Evolutionary conservation across 2,329 filamentous ascomycete species (phyloP).

Genomic region (Botrytis medusae): DNA sequence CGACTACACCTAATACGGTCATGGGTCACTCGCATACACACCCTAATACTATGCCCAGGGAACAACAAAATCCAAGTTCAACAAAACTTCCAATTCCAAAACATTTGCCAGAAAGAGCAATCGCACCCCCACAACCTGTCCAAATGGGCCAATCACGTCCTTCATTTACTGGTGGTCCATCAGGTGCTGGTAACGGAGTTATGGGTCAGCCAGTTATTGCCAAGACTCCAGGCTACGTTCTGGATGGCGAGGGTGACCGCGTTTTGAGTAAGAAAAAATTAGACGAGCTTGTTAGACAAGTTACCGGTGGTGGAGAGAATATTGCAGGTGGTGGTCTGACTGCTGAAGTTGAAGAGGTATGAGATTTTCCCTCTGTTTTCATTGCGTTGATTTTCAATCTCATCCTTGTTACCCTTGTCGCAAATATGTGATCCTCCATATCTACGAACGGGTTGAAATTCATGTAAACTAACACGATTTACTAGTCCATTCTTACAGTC

Average conservation of each 20-base stretch:
- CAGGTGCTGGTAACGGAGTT: conserved; percentile 73
- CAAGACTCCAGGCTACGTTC: conserved; percentile 78
- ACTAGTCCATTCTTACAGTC: conserved; percentile 78
- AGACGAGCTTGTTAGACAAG: conserved; percentile 90
- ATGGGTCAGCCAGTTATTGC: conserved; percentile 84
- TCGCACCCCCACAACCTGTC: conserved; percentile 71
- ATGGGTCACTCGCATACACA: conserved; percentile 39
- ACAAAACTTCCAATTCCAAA: conserved; percentile 54
- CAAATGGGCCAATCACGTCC: conserved; percentile 71
- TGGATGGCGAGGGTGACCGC: conserved; percentile 88
- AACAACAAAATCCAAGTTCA: conserved; percentile 34
- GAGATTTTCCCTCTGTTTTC: conserved; percentile 33
- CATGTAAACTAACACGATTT: conserved; percentile 19
- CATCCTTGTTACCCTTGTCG: not conserved
- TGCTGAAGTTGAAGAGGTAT: conserved; percentile 93
- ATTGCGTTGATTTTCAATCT: conserved; percentile 9
- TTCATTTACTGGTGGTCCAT: conserved; percentile 76
- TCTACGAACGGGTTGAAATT: not conserved
- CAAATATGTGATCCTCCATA: too few species aligned
- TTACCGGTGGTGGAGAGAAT: conserved; percentile 77
- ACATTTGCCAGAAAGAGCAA: conserved; percentile 65
- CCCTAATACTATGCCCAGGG: conserved; percentile 30
- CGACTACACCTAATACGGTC: conserved; percentile 32
- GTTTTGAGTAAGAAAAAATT: conserved; percentile 98
- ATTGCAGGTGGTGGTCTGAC: conserved; percentile 73